Conservation (phyloP, 2,329 filamentous ascomycete species). For the Botrytis hyacinthi region DNA sequence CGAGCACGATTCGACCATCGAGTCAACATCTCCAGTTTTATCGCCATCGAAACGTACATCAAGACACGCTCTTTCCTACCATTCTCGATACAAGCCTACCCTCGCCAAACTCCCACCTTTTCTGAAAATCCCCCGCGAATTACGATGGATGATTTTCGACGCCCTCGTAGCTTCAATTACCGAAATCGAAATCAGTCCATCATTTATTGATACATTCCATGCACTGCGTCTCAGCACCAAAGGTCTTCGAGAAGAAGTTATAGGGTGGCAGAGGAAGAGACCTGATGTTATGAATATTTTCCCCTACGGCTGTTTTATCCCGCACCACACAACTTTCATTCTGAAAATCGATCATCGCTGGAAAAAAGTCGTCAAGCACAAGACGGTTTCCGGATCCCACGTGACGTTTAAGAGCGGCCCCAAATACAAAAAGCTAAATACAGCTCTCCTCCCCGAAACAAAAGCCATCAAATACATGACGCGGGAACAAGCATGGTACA, state of each 20-base stretch:
- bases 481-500: neutral
- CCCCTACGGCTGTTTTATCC: neutral
- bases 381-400: neutral
- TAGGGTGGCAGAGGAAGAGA: neutral
- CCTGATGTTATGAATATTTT: neutral
- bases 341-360: neutral
- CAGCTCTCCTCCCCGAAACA: rapidly evolving
- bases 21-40: neutral
- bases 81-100: neutral
- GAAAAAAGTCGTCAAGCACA: neutral
- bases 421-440: rapidly evolving
- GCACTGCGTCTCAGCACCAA: neutral
- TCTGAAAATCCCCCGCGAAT: neutral
- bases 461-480: neutral
- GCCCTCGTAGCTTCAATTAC: neutral
- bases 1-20: neutral
- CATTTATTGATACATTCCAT: neutral
- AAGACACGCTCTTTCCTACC: rapidly evolving
- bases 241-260: neutral
- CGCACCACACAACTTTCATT: neutral
- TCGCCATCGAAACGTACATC: neutral
- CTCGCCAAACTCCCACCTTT: neutral
- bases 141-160: constrained; percentile 4
- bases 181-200: constrained; percentile 5
- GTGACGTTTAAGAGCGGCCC: neutral